phyloP scores from a whole-genome alignment of 257 asterid genomes.

The Lantana camara region DNA sequence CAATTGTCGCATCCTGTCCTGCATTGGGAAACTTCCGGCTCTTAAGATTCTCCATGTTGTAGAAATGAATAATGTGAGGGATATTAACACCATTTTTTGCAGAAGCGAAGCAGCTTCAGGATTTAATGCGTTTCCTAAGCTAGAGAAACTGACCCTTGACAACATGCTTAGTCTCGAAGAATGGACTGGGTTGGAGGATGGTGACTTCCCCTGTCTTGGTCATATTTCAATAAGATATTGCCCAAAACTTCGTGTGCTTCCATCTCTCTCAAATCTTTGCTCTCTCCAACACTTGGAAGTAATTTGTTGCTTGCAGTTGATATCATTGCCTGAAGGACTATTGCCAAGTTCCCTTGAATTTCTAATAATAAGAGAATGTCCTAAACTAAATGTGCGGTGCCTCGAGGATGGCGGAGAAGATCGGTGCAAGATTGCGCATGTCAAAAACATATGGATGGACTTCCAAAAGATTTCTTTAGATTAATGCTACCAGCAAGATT shows the following conservation, averaged over 20 bases:
- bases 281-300: conserved; percentile 40
- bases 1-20: conserved; percentile 44
- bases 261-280: conserved; percentile 30
- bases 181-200: conserved; percentile 41
- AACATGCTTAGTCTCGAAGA: conserved; percentile 43
- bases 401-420: conserved; percentile 35
- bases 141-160: conserved; percentile 41
- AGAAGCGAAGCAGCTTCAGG: conserved; percentile 13
- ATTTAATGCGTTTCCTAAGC: conserved; percentile 30
- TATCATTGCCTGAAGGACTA: conserved; percentile 34
- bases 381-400: conserved; percentile 34
- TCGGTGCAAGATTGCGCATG: conserved; percentile 35
- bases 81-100: conserved; percentile 34
- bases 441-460: conserved; percentile 41
- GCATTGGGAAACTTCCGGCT: conserved; percentile 45
- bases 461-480: conserved; percentile 31
- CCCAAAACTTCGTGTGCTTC: conserved; percentile 40
- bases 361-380: conserved; percentile 39
- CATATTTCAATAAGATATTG: conserved; percentile 36
- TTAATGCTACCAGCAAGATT: conserved; percentile 7
- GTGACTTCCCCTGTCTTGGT: conserved; percentile 45
- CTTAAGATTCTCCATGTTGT: conserved; percentile 36
- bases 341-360: conserved; percentile 43
- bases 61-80: conserved; percentile 33
- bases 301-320: conserved; percentile 31